phyloP scores from a whole-genome alignment of 352 stramenopile genomes.

The Phytophthora nicotianae region DNA sequence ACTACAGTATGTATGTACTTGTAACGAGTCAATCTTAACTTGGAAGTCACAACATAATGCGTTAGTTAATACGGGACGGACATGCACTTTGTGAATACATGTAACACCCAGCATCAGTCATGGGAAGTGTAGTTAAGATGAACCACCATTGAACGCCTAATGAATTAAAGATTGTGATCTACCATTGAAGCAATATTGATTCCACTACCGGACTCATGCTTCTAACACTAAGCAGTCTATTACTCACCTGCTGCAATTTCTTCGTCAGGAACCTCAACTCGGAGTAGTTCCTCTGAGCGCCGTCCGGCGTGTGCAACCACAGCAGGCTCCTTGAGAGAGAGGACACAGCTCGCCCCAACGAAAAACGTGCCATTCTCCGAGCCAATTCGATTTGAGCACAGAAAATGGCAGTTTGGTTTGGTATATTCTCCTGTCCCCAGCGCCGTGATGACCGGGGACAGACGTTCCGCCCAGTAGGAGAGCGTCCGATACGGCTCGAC shows the following conservation, averaged over 20 bases:
- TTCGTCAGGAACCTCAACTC: conserved; percentile 51
- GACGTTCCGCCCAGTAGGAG: conserved; percentile 75
- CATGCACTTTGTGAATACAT: too few species aligned
- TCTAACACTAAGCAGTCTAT: not conserved
- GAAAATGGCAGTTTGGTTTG: conserved; percentile 68
- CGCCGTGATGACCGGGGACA: conserved; percentile 60
- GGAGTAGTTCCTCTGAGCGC: conserved; percentile 62
- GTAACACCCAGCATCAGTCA: too few species aligned
- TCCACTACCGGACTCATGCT: not conserved
- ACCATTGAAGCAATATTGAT: not conserved
- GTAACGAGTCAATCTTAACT: too few species aligned
- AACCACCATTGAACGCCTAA: too few species aligned
- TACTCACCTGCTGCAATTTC: not conserved
- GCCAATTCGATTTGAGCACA: conserved; percentile 82
- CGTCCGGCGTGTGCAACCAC: conserved; percentile 57
- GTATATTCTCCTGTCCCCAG: conserved; percentile 40
- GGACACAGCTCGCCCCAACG: conserved; percentile 74
- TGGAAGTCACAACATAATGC: too few species aligned
- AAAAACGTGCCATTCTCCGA: conserved; percentile 83
- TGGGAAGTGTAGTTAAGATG: too few species aligned
- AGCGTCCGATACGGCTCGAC: conserved; percentile 52
- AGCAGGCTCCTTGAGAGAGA: conserved; percentile 64
- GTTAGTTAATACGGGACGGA: too few species aligned
- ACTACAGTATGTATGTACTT: too few species aligned
- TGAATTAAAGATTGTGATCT: too few species aligned